These are phyloP conservation scores for Naegleria fowleri DNA, from an alignment of 208 protist species.

Conservation along the genomic window DNA sequence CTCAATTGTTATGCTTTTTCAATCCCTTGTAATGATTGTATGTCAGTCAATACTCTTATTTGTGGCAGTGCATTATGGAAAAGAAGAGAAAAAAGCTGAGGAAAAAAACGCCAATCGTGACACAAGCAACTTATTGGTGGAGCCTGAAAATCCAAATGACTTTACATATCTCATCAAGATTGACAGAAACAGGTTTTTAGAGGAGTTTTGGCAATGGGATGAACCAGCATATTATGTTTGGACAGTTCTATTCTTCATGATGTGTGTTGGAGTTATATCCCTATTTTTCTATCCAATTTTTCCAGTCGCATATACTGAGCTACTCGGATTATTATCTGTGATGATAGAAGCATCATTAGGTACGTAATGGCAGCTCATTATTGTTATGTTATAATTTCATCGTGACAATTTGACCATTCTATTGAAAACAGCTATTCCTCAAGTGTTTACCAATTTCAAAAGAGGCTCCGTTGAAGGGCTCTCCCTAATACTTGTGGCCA, in stretches of 20 bases:
- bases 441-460: constrained; percentile 16
- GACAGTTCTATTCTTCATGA: not conserved
- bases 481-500: not conserved
- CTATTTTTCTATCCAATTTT: not conserved
- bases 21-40: constrained; percentile 25
- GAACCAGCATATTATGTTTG: not conserved
- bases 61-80: not conserved
- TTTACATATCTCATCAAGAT: not conserved
- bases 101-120: not conserved
- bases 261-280: not conserved
- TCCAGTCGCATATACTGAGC: not conserved
- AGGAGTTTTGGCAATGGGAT: constrained; percentile 15
- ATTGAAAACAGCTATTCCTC: constrained; percentile 21
- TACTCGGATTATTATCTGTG: not conserved
- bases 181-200: not conserved
- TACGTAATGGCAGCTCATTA: not conserved
- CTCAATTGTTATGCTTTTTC: not conserved
- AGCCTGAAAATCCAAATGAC: not conserved
- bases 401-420: not conserved
- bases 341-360: not conserved
- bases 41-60: not conserved
- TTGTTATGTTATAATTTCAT: not conserved
- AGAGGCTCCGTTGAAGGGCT: not conserved
- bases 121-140: not conserved
- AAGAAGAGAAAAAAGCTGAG: not conserved